phyloP scores from a whole-genome alignment of 345 rosid genomes.

The Clausena lansium region DNA sequence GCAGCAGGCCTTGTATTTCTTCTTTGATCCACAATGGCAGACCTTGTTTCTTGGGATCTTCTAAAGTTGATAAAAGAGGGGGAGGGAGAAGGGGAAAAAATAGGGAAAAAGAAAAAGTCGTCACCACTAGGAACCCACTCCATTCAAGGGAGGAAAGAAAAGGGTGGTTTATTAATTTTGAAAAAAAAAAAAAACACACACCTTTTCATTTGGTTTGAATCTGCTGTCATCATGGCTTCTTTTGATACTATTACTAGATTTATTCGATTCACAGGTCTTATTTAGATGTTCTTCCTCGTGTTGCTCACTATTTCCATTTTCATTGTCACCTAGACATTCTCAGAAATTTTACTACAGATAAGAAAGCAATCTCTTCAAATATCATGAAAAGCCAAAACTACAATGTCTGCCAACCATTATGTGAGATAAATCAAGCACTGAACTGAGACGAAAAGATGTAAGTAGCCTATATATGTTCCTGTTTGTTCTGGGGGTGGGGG shows the following conservation, averaged over 20 bases:
- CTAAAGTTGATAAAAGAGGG: conserved; percentile 26
- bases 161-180: conserved; percentile 5
- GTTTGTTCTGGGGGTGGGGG: too few species aligned
- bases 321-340: conserved; percentile 32
- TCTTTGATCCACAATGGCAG: conserved; percentile 88
- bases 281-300: conserved; percentile 33
- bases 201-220: conserved; percentile 57
- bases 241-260: conserved; percentile 28
- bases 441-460: not conserved
- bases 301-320: conserved; percentile 32
- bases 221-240: conserved; percentile 29
- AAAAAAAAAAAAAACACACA: conserved; percentile 35
- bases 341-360: conserved; percentile 8
- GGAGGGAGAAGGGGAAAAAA: not conserved
- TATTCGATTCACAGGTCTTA: conserved; percentile 30
- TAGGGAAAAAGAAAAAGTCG: not conserved
- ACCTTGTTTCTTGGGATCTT: conserved; percentile 65
- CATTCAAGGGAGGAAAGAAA: not conserved
- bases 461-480: not conserved
- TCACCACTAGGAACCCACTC: not conserved
- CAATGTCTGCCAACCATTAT: conserved; percentile 2
- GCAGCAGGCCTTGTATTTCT: conserved; percentile 89
- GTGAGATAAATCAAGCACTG: not conserved
- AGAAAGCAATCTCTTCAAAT: conserved; percentile 12
- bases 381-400: conserved; percentile 9